Conservation (phyloP, 2,329 filamentous ascomycete species). For the Nectriaceae sp. region DNA sequence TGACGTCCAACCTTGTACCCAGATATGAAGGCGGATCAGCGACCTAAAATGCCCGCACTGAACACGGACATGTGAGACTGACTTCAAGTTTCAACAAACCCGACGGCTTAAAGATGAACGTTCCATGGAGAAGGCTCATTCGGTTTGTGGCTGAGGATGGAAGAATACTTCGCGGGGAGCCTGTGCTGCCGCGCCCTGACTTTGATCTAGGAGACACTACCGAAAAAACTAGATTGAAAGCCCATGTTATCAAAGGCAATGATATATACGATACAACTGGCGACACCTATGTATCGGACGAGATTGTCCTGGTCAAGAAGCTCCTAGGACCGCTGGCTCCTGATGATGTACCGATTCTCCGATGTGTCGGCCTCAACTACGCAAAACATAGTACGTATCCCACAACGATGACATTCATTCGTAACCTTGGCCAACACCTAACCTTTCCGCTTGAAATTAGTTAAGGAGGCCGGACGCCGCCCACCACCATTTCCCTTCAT, state of each 20-base stretch:
- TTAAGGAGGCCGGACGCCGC: neutral
- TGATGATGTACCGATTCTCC: conserved; percentile 36
- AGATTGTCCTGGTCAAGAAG: conserved; percentile 30
- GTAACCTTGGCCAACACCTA: neutral
- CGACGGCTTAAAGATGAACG: neutral
- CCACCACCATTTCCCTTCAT: neutral
- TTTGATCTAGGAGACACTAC: neutral
- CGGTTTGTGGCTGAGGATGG: neutral
- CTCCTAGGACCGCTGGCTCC: conserved; percentile 32
- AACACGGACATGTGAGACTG: too few species aligned
- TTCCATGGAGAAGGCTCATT: neutral
- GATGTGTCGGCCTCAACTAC: conserved; percentile 40
- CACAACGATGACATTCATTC: neutral
- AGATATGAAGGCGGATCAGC: too few species aligned
- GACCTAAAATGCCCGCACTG: too few species aligned
- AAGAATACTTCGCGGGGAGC: neutral
- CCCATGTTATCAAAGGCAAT: neutral
- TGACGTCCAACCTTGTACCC: too few species aligned
- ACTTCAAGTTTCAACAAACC: too few species aligned
- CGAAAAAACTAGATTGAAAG: neutral
- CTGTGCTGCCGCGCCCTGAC: neutral
- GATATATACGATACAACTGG: neutral
- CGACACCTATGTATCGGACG: neutral
- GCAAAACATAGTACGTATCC: conserved; percentile 35
- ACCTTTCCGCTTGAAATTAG: neutral